A percentile compares a stretch with the other conserved stretches of the same genome.
Evolutionary conservation across 192 early-diverging fungal species (phyloP).

Genomic region (Entophlyctis luteolus): DNA sequence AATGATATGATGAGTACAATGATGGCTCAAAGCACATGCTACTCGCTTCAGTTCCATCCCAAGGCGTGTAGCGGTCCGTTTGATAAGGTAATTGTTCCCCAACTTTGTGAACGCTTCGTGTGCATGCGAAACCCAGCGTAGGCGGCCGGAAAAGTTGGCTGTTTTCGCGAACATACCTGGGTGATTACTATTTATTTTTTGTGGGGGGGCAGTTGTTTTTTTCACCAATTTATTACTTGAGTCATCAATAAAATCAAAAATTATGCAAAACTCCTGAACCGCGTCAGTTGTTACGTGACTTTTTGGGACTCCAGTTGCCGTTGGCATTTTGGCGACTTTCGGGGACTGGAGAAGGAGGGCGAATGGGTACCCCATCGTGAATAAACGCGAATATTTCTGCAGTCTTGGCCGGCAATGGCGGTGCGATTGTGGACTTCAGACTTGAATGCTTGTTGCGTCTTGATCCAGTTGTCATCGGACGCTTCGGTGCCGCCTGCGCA

Average conservation of each 20-base stretch:
- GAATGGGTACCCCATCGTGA: not conserved
- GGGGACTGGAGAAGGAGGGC: not conserved
- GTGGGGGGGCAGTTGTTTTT: not conserved
- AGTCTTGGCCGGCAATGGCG: conserved; percentile 9
- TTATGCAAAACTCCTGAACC: too few species aligned
- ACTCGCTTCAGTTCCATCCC: conserved; percentile 92
- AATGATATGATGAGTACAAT: conserved; percentile 92
- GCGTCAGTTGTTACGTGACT: not conserved
- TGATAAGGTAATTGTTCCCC: conserved; percentile 87
- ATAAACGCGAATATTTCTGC: conserved; percentile 15
- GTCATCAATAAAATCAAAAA: not conserved
- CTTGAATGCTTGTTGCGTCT: not conserved
- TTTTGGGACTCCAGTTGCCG: not conserved
- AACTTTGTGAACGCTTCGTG: conserved; percentile 66
- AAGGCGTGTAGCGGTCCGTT: conserved; percentile 90
- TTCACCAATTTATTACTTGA: not conserved
- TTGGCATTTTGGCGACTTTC: not conserved
- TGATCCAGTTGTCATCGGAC: not conserved
- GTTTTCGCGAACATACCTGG: not conserved
- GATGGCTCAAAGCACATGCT: conserved; percentile 84
- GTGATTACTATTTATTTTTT: not conserved
- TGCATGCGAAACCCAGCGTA: conserved; percentile 23
- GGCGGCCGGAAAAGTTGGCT: too few species aligned
- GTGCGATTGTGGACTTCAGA: conserved; percentile 9
- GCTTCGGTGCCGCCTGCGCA: not conserved